A percentile compares a stretch with the other conserved stretches of the same genome.
Evolutionary conservation across 2,329 filamentous ascomycete genomes (phyloP).

Genomic region (Talaromyces sp.): DNA sequence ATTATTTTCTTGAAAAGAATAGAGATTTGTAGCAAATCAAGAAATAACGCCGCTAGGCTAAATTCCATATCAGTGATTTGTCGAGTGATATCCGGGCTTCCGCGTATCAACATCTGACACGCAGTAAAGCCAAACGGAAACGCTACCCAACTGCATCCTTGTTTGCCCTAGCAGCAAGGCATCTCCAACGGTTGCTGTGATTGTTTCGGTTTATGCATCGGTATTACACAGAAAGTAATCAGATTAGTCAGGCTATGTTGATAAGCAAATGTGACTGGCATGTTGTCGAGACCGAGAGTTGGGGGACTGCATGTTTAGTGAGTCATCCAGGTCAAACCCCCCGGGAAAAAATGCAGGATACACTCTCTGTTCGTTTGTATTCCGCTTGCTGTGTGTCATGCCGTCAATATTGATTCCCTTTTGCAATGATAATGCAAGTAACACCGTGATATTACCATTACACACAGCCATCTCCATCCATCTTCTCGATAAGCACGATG

Average conservation of each 20-base stretch:
- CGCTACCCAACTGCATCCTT: background rate
- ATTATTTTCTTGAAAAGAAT: background rate
- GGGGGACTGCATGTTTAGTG: background rate
- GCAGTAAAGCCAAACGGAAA: background rate
- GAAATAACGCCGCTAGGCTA: background rate
- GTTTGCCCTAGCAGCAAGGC: conserved; percentile 10
- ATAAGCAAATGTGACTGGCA: background rate
- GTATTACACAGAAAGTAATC: background rate
- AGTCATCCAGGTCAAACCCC: background rate
- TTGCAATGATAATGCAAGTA: background rate
- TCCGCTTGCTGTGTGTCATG: background rate
- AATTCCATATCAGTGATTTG: background rate
- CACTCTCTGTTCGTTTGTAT: background rate
- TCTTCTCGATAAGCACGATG: background rate
- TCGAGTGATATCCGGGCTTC: background rate
- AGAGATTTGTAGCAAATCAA: background rate
- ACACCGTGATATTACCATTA: background rate
- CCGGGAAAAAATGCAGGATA: background rate
- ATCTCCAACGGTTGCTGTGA: background rate
- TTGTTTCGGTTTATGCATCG: background rate
- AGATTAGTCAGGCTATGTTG: background rate
- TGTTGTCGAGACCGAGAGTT: background rate
- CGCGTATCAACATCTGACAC: conserved; percentile 15
- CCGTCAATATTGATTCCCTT: background rate
- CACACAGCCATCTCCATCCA: background rate